Conservation (phyloP, 805 yeast genomes). For the Metschnikowia shivogae region DNA sequence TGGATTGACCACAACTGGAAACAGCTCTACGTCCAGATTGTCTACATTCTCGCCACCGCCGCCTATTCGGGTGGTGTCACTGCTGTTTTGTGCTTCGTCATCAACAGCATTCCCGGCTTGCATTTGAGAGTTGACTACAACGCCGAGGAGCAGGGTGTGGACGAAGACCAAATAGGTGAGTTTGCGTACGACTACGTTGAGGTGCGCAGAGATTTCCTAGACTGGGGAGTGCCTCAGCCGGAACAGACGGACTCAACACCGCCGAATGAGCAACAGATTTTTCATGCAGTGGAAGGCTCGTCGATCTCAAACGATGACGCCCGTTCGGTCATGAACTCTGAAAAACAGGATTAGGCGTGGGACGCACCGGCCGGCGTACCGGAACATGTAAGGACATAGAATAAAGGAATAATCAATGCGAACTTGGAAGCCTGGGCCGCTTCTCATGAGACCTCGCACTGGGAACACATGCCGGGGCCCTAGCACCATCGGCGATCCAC, state of each 20-base stretch:
- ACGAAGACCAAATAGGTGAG: constrained; percentile 96
- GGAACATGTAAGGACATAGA: constrained; percentile 1
- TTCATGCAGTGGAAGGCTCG: constrained; percentile 12
- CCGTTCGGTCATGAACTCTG: constrained; percentile 7
- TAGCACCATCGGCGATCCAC: no score
- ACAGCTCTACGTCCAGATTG: constrained; percentile 87
- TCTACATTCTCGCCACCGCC: constrained; percentile 67
- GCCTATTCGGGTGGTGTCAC: constrained; percentile 79
- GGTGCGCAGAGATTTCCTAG: constrained; percentile 85
- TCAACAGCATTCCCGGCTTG: constrained; percentile 78
- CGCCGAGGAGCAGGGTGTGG: constrained; percentile 86
- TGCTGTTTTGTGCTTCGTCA: constrained; percentile 64
- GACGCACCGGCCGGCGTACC: neutral
- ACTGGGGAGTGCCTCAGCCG: constrained; percentile 35
- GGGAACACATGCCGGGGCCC: no score
- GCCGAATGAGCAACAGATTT: constrained; percentile 8
- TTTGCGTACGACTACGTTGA: constrained; percentile 98
- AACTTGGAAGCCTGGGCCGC: no score
- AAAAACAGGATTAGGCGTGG: constrained; percentile 11
- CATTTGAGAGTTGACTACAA: constrained; percentile 75
- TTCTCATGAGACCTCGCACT: no score
- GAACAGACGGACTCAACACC: constrained; percentile 8
- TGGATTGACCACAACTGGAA: constrained; percentile 89
- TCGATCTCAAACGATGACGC: constrained; percentile 7
- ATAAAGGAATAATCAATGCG: neutral